Evolutionary conservation across 148 eudicot species (phyloP), one percentile per base, ranked within the genome.

Genomic region (Rhododendron ferrugineum): DNA sequence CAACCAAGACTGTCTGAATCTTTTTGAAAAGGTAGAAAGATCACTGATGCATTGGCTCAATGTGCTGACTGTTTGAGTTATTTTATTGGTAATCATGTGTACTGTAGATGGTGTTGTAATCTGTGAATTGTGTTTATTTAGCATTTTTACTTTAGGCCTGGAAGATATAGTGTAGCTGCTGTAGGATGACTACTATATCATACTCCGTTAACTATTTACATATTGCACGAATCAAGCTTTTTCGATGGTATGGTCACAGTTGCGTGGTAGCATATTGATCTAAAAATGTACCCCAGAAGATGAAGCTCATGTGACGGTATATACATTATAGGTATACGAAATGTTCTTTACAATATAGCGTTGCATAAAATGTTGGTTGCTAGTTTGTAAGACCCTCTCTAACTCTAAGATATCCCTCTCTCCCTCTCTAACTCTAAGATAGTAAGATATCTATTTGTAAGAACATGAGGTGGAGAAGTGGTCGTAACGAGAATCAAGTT

Each of bases 1-100:
- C 92, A 97, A 97, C 89, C 98, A 97, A 89, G 92, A 89, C 88
- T 97, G 99, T 88, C 93, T 95, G 73, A 92, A 93, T 92, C 95
- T 97, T 82, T 95, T 97, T 87, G 98, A 97, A 86, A 97, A 95
- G 96, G 99, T 97, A 88, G 47, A 37, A 68, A 56, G 2, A 84
- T 76, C 40, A 46, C 34, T 44, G 26, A 52, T 85, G 46, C 80
- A 75, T 36, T 74, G n/a, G 81, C 60, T 66, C 66, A 60, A 82
- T 62, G 37, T 44, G 81, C 77, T 34, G 36, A 52, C 26, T 44
- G 62, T 49, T n/a, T 40, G 16, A 40, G 81, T 37, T 10, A 81
- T 85, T 56, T 47, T 44, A 16, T 40, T 36, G 6, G 16, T 85
- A 34, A 3, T 28, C 23, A n/a, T 6, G 2, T 52, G 46, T 36